Evolutionary conservation across 2,329 filamentous ascomycete species (phyloP).

Genomic region (Chrysosphaeria jannelii): DNA sequence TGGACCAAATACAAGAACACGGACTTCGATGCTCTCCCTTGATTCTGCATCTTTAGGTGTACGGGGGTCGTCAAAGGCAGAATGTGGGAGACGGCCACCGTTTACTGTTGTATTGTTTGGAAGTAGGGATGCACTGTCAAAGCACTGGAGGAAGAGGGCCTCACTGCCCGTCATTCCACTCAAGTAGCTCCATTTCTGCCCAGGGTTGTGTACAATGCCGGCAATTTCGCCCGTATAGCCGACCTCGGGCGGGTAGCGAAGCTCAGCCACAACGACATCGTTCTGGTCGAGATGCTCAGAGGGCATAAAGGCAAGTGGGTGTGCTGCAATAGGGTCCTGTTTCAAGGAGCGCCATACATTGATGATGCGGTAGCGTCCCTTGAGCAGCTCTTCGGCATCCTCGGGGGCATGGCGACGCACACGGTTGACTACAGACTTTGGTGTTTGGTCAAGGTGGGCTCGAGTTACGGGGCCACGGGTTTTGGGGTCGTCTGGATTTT

Average conservation of each 20-base stretch:
- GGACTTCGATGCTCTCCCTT: constrained; percentile 71
- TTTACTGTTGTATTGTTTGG: constrained; percentile 15
- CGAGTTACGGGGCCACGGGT: constrained; percentile 33
- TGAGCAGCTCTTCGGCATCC: constrained; percentile 30
- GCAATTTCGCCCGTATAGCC: constrained; percentile 45
- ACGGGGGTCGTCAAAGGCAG: constrained; percentile 49
- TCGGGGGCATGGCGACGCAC: constrained; percentile 32
- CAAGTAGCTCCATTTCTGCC: constrained; percentile 51
- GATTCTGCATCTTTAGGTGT: constrained; percentile 37
- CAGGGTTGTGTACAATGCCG: constrained; percentile 26
- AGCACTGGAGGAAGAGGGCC: constrained; percentile 50
- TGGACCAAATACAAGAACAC: constrained; percentile 53
- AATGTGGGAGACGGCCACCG: constrained; percentile 34
- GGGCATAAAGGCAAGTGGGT: constrained; percentile 38
- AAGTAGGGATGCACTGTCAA: constrained; percentile 33
- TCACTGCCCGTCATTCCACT: constrained; percentile 48
- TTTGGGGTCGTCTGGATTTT: constrained; percentile 13
- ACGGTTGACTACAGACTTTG: constrained; percentile 29
- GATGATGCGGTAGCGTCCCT: constrained; percentile 48
- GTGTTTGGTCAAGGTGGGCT: constrained; percentile 66
- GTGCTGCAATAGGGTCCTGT: constrained; percentile 27
- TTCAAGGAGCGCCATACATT: constrained; percentile 56
- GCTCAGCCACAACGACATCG: constrained; percentile 42
- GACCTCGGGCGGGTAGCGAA: constrained; percentile 28
- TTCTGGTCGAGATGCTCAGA: constrained; percentile 26